Evolutionary conservation across 306 rosid genomes (phyloP), one percentile per base, ranked within the genome.

Genomic region (Phaseolus lunatus): DNA sequence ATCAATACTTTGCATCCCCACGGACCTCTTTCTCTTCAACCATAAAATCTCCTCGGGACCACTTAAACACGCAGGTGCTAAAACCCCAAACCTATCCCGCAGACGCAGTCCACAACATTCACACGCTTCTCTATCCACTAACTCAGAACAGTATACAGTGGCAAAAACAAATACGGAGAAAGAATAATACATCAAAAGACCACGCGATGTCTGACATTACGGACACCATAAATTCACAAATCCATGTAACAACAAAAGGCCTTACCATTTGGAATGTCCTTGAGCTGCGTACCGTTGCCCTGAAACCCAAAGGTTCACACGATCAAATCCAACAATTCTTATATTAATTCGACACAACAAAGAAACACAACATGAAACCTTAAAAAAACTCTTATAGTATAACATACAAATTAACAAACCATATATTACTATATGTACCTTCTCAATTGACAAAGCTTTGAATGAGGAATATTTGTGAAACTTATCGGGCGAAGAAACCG

Each of bases 261-360:
- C 89, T 65, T 80, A 93, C 98, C 98, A 63, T 93, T 93, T 15
- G 98, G 98, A 63, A 93, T 93, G 58, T 89, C 96, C 86, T 84
- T 90, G 6, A 93, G 91, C 71, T 85, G 91, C 2, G 87, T 86
- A 29, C 98, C 98, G 18, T 48, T 81, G 63, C 98, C 98, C 98
- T 93, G 88, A 83, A 87, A 88, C 10, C 54, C 78, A 37, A 79
- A 18, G 76, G 75, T 41, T 31, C 53, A 71, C 29, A 53, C 22
- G 26, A 76, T 10, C 13, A 45, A 65, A 75, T 11, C 61, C 54
- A 50, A 23, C 0, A 57, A 0, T 2, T 5, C 15, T 70, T 43
- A 1, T 9, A 27, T 27, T 20, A 26, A 77, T 12, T 52, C 3
- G 16, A 7, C 43, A 23, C 5, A 9, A 19, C 2, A 10, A 7